Evolutionary conservation across 805 yeast species (phyloP).

Genomic region (Schwanniomyces yamadae): DNA sequence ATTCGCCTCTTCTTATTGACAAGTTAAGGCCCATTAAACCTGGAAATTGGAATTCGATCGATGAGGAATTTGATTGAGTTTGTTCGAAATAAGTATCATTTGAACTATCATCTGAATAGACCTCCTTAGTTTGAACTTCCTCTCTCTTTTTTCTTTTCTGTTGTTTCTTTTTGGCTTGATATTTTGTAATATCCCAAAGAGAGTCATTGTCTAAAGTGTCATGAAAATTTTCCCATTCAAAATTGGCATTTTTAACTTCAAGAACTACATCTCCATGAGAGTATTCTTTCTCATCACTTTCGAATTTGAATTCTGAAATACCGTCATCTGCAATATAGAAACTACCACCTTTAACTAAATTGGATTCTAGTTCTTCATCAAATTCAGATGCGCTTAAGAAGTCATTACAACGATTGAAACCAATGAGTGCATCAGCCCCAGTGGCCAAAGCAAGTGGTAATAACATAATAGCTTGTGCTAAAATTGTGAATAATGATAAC

Average conservation of each 20-base stretch:
- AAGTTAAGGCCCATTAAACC: slow-evolving; percentile 37
- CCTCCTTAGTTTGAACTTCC: slow-evolving; percentile 35
- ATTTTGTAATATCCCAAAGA: slow-evolving; percentile 23
- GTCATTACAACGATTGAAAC: slow-evolving; percentile 29
- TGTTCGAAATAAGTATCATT: slow-evolving; percentile 13
- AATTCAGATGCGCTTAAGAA: slow-evolving; percentile 26
- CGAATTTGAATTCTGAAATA: slow-evolving; percentile 5
- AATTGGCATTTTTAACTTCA: slow-evolving; percentile 26
- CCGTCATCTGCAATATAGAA: slow-evolving; percentile 2
- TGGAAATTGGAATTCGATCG: slow-evolving; percentile 18
- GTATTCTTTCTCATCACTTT: not conserved
- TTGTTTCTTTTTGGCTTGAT: slow-evolving; percentile 12
- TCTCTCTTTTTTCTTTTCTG: slow-evolving; percentile 5
- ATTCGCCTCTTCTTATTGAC: slow-evolving; percentile 30
- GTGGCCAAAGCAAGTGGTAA: slow-evolving; percentile 45
- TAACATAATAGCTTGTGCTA: slow-evolving; percentile 44
- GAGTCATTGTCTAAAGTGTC: slow-evolving; percentile 21
- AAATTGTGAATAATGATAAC: slow-evolving; percentile 39
- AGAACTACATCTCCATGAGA: slow-evolving; percentile 15
- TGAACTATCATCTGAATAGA: slow-evolving; percentile 6
- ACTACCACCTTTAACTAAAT: slow-evolving; percentile 4
- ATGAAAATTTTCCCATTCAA: slow-evolving; percentile 31
- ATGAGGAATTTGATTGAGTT: slow-evolving; percentile 7
- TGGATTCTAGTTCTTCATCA: slow-evolving; percentile 12
- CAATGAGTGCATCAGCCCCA: slow-evolving; percentile 45